These are phyloP conservation scores for Colletotrichum spaethianum DNA, from an alignment of 2,329 filamentous ascomycete genomes.

Conservation along the genomic window DNA sequence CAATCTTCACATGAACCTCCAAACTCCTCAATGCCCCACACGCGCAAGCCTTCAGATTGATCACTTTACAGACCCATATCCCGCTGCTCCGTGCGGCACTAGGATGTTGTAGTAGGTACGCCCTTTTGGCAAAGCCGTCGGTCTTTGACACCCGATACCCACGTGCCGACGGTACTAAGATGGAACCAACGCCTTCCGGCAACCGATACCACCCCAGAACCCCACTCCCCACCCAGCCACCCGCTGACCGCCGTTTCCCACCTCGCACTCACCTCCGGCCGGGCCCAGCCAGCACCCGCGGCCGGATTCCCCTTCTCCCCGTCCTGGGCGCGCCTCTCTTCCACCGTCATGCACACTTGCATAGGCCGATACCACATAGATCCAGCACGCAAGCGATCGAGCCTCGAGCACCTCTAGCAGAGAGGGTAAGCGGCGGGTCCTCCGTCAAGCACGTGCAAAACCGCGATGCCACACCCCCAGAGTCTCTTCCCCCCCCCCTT, in stretches of 20 bases:
- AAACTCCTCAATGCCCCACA: background rate
- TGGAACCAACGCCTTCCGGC: background rate
- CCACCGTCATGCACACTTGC: background rate
- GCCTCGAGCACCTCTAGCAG: background rate
- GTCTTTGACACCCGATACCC: too few species aligned
- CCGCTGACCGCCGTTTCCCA: conserved; percentile 28
- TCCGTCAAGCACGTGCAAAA: background rate
- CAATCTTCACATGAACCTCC: background rate
- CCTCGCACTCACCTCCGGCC: background rate
- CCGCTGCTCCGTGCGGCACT: background rate
- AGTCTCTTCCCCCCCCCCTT: background rate
- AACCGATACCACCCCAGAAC: background rate
- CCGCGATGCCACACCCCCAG: background rate
- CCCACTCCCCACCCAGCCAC: conserved; percentile 5
- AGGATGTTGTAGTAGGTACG: background rate
- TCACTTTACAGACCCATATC: background rate
- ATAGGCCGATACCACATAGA: background rate
- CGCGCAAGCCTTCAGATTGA: background rate
- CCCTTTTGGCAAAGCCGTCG: background rate
- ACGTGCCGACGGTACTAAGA: background rate
- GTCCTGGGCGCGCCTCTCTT: background rate
- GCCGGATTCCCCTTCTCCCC: background rate
- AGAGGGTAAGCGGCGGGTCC: background rate
- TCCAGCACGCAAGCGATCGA: background rate
- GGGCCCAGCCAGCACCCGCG: conserved; percentile 24